phyloP scores from a whole-genome alignment of 352 stramenopile species.

The Saprolegnia diclina region DNA sequence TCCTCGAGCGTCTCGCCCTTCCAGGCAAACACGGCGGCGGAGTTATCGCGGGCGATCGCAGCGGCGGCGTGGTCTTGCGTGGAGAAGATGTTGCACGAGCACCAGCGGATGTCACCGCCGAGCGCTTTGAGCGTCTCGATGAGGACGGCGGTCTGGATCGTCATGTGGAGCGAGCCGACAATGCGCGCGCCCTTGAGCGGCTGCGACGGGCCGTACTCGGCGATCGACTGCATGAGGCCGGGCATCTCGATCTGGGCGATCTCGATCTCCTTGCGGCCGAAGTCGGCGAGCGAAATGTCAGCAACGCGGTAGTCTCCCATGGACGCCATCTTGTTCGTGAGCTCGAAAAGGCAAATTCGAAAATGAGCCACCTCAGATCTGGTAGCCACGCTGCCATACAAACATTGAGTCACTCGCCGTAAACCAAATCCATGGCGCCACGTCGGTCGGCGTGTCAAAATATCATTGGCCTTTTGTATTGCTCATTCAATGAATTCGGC shows the following conservation, averaged over 20 bases:
- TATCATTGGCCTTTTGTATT: constrained; percentile 4
- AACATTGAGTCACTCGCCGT: too few species aligned
- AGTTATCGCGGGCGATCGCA: constrained; percentile 93
- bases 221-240: constrained; percentile 94
- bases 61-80: constrained; percentile 98
- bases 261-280: constrained; percentile 98
- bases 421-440: background rate
- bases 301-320: constrained; percentile 84
- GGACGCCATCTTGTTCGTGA: constrained; percentile 41
- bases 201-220: constrained; percentile 86
- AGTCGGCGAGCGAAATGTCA: constrained; percentile 98
- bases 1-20: constrained; percentile 98
- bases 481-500: background rate
- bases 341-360: constrained; percentile 21
- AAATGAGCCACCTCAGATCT: constrained; percentile 3
- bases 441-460: background rate
- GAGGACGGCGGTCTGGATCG: constrained; percentile 98
- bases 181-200: constrained; percentile 88
- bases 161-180: constrained; percentile 98
- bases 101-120: constrained; percentile 96
- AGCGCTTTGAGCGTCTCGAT: constrained; percentile 98
- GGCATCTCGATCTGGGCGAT: constrained; percentile 99
- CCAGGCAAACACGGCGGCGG: constrained; percentile 97
- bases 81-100: constrained; percentile 99
- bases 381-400: too few species aligned